Evolutionary conservation across 2,329 filamentous ascomycete species (phyloP).

Genomic region (Cercospora zeae-maydis): DNA sequence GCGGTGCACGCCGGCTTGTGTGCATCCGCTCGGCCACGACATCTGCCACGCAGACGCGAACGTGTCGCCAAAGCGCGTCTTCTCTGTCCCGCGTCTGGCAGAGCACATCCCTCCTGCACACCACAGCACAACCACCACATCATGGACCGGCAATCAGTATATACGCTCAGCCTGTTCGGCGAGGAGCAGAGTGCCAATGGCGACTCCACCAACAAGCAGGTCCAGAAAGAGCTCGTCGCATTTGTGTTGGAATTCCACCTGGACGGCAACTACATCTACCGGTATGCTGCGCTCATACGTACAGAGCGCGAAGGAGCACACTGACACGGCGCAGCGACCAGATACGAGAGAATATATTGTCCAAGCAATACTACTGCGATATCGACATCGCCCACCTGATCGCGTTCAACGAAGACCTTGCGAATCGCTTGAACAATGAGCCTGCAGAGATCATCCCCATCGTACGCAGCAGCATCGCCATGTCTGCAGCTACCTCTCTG

Average conservation of each 20-base stretch:
- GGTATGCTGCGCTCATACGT: conserved; percentile 51
- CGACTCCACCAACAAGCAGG: conserved; percentile 45
- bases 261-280: conserved; percentile 92
- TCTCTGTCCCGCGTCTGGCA: background rate
- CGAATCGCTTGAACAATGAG: conserved; percentile 82
- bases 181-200: conserved; percentile 33
- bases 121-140: conserved; percentile 13
- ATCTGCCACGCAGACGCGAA: conserved; percentile 3
- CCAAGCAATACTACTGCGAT: conserved; percentile 94
- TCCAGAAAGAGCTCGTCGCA: conserved; percentile 76
- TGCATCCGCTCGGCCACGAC: background rate
- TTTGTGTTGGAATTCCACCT: conserved; percentile 93
- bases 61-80: conserved; percentile 9
- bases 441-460: conserved; percentile 90
- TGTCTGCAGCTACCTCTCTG: conserved; percentile 20
- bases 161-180: conserved; percentile 75
- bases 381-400: conserved; percentile 94
- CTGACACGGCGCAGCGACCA: conserved; percentile 67
- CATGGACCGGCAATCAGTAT: conserved; percentile 88
- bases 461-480: conserved; percentile 48
- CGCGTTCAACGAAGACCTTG: conserved; percentile 91
- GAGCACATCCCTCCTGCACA: conserved; percentile 1
- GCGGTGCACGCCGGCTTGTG: too few species aligned
- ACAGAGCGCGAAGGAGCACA: background rate
- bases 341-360: conserved; percentile 86